phyloP scores from a whole-genome alignment of 2,329 filamentous ascomycete species.

The Diaporthe sp. region DNA sequence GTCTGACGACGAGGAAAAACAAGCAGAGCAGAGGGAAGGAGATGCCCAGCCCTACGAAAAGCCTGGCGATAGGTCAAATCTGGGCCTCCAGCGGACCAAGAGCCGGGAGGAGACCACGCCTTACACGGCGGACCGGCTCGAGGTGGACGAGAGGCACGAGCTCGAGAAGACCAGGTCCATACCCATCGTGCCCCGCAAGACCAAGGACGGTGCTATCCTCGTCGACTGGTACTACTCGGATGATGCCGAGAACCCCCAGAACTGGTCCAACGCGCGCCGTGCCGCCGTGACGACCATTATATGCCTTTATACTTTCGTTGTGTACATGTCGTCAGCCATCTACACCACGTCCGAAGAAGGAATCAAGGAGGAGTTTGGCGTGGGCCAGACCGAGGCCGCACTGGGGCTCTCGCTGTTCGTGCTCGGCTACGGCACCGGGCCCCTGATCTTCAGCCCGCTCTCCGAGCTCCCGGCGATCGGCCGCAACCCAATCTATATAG shows the following conservation, averaged over 20 bases:
- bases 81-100: slow-evolving; percentile 43
- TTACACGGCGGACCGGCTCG: slow-evolving; percentile 46
- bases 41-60: slow-evolving; percentile 43
- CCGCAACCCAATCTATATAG: slow-evolving; percentile 76
- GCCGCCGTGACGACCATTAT: slow-evolving; percentile 54
- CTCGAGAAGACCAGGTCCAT: slow-evolving; percentile 48
- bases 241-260: slow-evolving; percentile 66
- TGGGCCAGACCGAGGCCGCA: slow-evolving; percentile 61
- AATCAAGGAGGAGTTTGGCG: slow-evolving; percentile 64
- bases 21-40: slow-evolving; percentile 36
- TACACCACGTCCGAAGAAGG: slow-evolving; percentile 56
- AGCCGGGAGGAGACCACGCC: slow-evolving; percentile 47
- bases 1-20: slow-evolving; percentile 46
- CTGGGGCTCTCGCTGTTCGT: slow-evolving; percentile 72
- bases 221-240: slow-evolving; percentile 60
- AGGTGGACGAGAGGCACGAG: slow-evolving; percentile 46
- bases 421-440: slow-evolving; percentile 57
- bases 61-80: slow-evolving; percentile 30
- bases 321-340: slow-evolving; percentile 53
- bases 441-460: slow-evolving; percentile 69
- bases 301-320: slow-evolving; percentile 66
- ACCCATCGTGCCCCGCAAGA: slow-evolving; percentile 49
- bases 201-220: slow-evolving; percentile 49
- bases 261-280: slow-evolving; percentile 59
- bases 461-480: slow-evolving; percentile 72